Evolutionary conservation across 1,284 basidiomycete species (phyloP), one percentile per base, ranked within the genome.

Genomic region (Stygiomarasmius scandens): DNA sequence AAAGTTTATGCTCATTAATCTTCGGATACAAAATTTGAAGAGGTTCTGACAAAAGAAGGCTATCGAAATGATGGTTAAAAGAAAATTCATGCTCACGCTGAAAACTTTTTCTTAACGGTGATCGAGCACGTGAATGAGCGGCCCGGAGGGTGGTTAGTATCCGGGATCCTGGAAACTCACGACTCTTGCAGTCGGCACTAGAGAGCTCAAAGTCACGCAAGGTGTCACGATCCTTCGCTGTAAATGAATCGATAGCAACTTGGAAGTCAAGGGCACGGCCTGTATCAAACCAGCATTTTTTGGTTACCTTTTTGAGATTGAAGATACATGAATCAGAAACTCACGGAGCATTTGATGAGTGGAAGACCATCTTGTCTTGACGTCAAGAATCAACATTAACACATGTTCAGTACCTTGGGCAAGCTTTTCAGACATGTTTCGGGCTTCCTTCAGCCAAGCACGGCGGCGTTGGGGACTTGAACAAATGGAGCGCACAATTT

Each of bases 321-420:
- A 14, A 34, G 32, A 8, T 8, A 14, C 8, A 41, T 41, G 38
- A 41, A 41, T 32, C 2, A 41, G 19, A 44, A 29, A 66, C 65
- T 46, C 52, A 70, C 59, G 38, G 3, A 70, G 56, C 66, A 69
- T 69, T 29, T 65, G 62, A 50, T 67, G 62, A 16, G 64, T 67
- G 4, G 67, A 69, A 3, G 60, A 65, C 66, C 67, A 69, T 0
- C 61, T 59, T 11, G 66, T 67, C 24, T 51, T 55, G 9, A 67
- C 66, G 61, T 68, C 66, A 3, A 68, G 46, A 34, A 64, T 68
- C 0, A 57, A 24, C 48, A 49, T 36, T n/a, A 54, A n/a, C 29
- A 44, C 52, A 32, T 2, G 34, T 48, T 53, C 49, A 3, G 38
- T 19, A n/a, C 19, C 38, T 32, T 32, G 29, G 12, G 12, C 29